These are phyloP conservation scores for Ceratobasidium sp. DNA, from an alignment of 1,284 basidiomycete species.

Conservation along the genomic window DNA sequence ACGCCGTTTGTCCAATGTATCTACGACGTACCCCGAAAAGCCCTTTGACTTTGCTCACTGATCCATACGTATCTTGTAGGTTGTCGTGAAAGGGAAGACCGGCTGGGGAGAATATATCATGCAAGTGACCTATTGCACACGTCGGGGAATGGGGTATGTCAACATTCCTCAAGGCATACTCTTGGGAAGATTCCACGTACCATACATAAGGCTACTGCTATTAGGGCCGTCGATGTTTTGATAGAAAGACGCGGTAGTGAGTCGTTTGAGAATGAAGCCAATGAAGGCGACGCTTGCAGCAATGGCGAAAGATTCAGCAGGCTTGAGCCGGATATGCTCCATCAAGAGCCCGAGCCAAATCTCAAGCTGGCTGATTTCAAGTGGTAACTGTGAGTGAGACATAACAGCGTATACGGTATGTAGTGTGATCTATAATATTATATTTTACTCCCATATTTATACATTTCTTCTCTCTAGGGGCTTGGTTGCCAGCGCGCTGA, in stretches of 20 bases:
- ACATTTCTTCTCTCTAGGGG: too few species aligned
- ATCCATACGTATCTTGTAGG: conserved; percentile 22
- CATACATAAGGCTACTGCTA: not conserved
- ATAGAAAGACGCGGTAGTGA: not conserved
- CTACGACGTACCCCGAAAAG: conserved; percentile 14
- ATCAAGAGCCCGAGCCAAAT: too few species aligned
- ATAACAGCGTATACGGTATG: too few species aligned
- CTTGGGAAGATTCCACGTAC: not conserved
- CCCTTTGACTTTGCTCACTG: conserved; percentile 10
- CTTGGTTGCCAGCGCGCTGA: too few species aligned
- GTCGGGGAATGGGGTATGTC: too few species aligned
- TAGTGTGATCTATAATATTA: too few species aligned
- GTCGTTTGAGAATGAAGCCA: not conserved
- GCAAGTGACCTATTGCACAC: conserved; percentile 9
- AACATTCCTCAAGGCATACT: not conserved
- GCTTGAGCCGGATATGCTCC: too few species aligned
- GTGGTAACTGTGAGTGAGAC: too few species aligned
- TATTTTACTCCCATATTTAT: too few species aligned
- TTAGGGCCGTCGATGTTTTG: conserved; percentile 20
- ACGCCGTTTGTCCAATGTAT: not conserved
- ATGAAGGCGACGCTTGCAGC: too few species aligned
- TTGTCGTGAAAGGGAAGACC: not conserved
- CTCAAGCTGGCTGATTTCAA: too few species aligned
- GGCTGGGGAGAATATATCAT: not conserved
- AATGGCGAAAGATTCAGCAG: too few species aligned